These are phyloP conservation scores for Dendrobium officinale DNA, from an alignment of 106 monocot species.

Conservation along the genomic window DNA sequence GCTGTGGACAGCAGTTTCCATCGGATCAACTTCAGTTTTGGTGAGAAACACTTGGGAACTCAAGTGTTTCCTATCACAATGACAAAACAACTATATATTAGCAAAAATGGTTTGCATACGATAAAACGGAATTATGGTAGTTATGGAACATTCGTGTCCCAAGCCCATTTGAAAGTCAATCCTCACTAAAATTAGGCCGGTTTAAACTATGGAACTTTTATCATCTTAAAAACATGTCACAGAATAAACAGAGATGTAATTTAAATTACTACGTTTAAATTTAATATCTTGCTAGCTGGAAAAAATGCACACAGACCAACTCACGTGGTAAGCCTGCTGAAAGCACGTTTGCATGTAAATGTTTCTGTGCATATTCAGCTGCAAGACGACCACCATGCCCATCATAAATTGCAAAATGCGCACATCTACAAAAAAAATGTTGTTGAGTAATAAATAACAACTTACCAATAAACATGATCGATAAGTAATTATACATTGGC, in stretches of 20 bases:
- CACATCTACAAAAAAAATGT: conserved; percentile 41
- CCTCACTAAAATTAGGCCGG: not conserved
- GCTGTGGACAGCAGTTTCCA: no score
- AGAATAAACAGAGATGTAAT: not conserved
- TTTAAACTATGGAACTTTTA: not conserved
- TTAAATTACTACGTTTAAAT: not conserved
- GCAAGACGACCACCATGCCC: conserved; percentile 85
- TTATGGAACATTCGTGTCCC: not conserved
- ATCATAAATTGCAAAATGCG: conserved; percentile 94
- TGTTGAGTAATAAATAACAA: not conserved
- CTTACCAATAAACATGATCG: not conserved
- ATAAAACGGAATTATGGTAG: not conserved
- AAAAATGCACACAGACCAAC: conserved; percentile 76
- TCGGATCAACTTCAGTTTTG: no score
- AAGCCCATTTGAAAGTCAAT: not conserved
- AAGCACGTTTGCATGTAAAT: conserved; percentile 79
- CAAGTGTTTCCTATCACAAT: no score
- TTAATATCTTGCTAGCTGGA: not conserved
- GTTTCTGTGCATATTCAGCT: conserved; percentile 68
- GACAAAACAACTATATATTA: no score
- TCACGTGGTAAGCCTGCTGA: conserved; percentile 97
- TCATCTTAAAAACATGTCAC: not conserved
- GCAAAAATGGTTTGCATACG: not conserved
- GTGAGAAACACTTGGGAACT: no score
- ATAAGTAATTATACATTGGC: not conserved